Evolutionary conservation across 2,329 filamentous ascomycete species (phyloP).

Genomic region (Byssoonygena ceratinophila): DNA sequence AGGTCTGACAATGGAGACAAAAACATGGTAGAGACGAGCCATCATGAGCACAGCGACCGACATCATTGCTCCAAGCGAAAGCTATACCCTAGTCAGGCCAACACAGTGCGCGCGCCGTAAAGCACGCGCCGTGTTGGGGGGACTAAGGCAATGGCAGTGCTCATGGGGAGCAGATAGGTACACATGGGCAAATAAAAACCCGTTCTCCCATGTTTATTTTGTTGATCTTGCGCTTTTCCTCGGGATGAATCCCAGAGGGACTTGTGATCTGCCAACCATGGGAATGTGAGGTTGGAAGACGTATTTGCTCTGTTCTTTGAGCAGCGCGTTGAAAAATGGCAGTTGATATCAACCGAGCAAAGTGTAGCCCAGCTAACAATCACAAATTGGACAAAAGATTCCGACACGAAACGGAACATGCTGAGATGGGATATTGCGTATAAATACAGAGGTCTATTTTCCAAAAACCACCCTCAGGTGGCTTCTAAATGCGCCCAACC

Average conservation of each 20-base stretch:
- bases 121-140: conserved; percentile 9
- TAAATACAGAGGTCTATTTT: conserved; percentile 20
- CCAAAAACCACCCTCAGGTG: conserved; percentile 13
- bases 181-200: not conserved
- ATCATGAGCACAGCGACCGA: not conserved
- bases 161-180: not conserved
- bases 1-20: conserved; percentile 45
- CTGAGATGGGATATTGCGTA: conserved; percentile 17
- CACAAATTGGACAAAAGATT: conserved; percentile 5
- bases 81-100: conserved; percentile 15
- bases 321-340: conserved; percentile 33
- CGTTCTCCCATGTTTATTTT: not conserved
- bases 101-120: conserved; percentile 17
- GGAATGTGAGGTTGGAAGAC: conserved; percentile 37
- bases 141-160: not conserved
- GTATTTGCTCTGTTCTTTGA: conserved; percentile 42
- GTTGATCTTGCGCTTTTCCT: conserved; percentile 42
- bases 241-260: conserved; percentile 22
- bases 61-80: not conserved
- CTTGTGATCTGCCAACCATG: conserved; percentile 45
- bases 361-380: not conserved
- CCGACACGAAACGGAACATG: too few relatives aligned
- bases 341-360: not conserved
- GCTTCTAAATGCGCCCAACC: conserved; percentile 3
- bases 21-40: too few relatives aligned